phyloP scores from a whole-genome alignment of 176 grass and related monocot genomes.

The Aegilops tauschii region DNA sequence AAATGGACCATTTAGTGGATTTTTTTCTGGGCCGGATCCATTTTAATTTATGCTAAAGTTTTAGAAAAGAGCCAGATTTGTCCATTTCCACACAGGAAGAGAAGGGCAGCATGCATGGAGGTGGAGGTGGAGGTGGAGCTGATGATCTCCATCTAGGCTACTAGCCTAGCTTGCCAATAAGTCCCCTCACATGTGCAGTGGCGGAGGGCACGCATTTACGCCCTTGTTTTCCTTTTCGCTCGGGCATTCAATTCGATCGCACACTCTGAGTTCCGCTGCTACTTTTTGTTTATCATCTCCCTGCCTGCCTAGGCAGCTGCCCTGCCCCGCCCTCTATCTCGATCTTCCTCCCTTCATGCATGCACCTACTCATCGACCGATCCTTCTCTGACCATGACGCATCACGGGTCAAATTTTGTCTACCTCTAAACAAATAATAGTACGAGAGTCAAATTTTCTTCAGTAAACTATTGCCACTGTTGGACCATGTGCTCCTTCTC shows the following conservation, averaged over 20 bases:
- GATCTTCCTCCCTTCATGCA: not conserved
- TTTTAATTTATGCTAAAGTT: no score
- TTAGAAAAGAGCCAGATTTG: no score
- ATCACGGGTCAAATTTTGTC: not conserved
- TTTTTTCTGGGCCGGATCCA: no score
- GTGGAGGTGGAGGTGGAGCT: not conserved
- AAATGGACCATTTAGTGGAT: no score
- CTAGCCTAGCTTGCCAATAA: constrained; percentile 23
- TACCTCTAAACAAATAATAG: not conserved
- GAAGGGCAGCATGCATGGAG: constrained; percentile 17
- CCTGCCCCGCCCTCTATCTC: not conserved
- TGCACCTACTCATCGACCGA: not conserved
- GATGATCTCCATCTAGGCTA: not conserved
- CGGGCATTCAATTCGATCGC: constrained; percentile 46
- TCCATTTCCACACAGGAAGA: not conserved
- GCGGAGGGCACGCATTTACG: constrained; percentile 45
- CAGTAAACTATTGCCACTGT: constrained; percentile 17
- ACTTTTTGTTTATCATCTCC: constrained; percentile 34
- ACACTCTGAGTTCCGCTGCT: constrained; percentile 28
- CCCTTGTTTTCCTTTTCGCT: constrained; percentile 37
- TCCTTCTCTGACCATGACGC: constrained; percentile 1
- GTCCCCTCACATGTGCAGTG: constrained; percentile 42
- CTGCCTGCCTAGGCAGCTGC: not conserved
- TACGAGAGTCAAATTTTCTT: not conserved
- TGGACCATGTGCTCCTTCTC: constrained; percentile 32